phyloP scores from a whole-genome alignment of 2,329 filamentous ascomycete genomes.

The Trichophyton simii region DNA sequence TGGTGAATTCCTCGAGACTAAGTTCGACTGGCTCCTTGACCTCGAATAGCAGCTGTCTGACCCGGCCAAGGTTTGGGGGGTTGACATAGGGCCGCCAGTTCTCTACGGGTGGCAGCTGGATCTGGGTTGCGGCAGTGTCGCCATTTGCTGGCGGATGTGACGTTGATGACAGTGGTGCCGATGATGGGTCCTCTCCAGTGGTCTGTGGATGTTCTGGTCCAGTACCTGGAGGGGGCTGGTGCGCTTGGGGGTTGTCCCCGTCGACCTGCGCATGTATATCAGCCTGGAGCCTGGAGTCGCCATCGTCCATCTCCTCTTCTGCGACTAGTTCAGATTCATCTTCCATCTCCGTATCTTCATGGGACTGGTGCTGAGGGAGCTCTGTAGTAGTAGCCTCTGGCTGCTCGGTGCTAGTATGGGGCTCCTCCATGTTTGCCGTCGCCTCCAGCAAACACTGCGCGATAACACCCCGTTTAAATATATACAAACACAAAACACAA shows the following conservation, averaged over 20 bases:
- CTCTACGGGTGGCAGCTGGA: background rate
- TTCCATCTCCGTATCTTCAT: conserved; percentile 9
- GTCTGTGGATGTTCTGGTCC: background rate
- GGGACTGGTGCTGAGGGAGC: background rate
- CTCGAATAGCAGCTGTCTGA: conserved; percentile 34
- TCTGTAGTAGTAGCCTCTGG: background rate
- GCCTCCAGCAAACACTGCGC: too few species aligned
- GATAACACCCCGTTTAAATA: too few species aligned
- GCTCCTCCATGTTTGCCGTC: background rate
- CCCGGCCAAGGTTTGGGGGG: conserved; percentile 32
- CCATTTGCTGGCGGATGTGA: background rate
- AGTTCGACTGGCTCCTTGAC: conserved; percentile 37
- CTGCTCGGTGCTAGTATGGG: background rate
- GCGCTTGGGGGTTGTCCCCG: background rate
- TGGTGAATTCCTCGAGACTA: conserved; percentile 34
- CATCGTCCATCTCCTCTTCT: conserved; percentile 7
- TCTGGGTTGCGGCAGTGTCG: background rate
- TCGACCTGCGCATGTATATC: conserved; percentile 14
- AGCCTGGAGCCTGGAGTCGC: conserved; percentile 12
- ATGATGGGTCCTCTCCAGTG: background rate
- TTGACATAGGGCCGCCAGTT: conserved; percentile 21
- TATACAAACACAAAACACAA: background rate
- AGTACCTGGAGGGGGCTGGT: background rate
- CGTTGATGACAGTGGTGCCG: background rate
- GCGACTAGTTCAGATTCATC: conserved; percentile 3